Evolutionary conservation across 495 filamentous ascomycete genomes (phyloP), one percentile per base, ranked within the genome.

Genomic region (Aspergillus funiculosus): DNA sequence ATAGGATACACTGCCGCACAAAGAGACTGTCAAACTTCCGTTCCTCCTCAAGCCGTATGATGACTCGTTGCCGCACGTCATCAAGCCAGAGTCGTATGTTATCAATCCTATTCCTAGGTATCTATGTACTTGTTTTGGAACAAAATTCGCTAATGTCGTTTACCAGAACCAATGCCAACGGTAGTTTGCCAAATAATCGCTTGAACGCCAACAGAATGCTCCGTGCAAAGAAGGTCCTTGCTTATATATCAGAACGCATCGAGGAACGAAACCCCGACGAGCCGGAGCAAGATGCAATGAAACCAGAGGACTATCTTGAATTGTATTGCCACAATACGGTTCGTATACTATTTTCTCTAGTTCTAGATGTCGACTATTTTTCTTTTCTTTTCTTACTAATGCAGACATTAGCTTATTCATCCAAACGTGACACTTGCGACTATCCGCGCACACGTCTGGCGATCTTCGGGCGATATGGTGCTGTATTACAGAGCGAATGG

Each of bases 201-300:
- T 75, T 98, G 46, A 98, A 97, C 60, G 92, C 92, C 21, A 98
- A 97, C 58, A 76, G 92, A 21, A 97, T 98, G 94, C 75, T 98
- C 21, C 78, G 92, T 32, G 86, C 90, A 3, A 91, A 87, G 69
- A 98, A 97, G 72, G 87, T 98, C n/a, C 64, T 94, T 26, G 81
- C 79, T 1, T 98, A 98, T 54, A 82, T 97, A 5, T 85, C 89
- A 1, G 92, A 98, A 61, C 76, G 88, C 38, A 90, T 98, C 41
- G 90, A 95, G 59, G 76, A 82, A 1, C 61, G 62, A 5, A 59
- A 69, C 39, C 61, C 69, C 1, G 63, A 75, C 34, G 67, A 78
- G 24, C 68, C 69, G 1, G 78, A 80, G 40, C 71, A 74, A 7
- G 70, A 81, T 21, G 71, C 73, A 13, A 59, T 91, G 63, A 85